Base-by-base conservation (phyloP, 306 rosid species). In the Pterocarpus macrocarpus region DNA sequence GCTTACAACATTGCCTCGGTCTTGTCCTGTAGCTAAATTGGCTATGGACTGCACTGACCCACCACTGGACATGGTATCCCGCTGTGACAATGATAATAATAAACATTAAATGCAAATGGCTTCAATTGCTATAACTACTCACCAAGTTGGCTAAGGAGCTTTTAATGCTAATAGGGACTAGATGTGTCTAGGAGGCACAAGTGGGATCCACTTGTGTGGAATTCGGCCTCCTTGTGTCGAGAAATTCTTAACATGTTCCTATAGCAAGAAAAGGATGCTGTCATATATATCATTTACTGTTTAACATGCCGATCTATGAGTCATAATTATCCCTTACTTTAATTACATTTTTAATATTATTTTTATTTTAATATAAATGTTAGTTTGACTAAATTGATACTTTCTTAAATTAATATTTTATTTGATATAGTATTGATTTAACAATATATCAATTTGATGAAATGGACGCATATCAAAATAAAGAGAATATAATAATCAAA, bases 11-110 rank as follows among this genome's bases (percentile, higher is more conserved):
- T 95, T 95, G 89, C 99, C 98, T 44, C 99, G 86, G 80, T 95
- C 99, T 83, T 95, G 95, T 69, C 99, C 99, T 79, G 93, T 93
- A 38, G 99, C 87, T 55, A 93, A 87, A 86, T 90, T 93, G 33
- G 99, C 97, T 9, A 93, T 86, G 36, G 88, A 73, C 71, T 93
- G 90, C 52, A 90, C 98, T 44, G 87, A 16, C 4, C 89, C 95
- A 14, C 93, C 92, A 59, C 67, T 92, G 4, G 91, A 80, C 93
- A 95, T 88, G 39, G 88, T 90, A 71, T 95, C 98, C 99, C 99
- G 93, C 99, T 95, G 53, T 62, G 30, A 58, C 55, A 75, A 73
- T 59, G 52, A 70, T 44, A 39, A 57, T 15, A 67, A 53, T 83
- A 65, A 81, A 74, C 56, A 67, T 49, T 49, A 32, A 43, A 43